Evolutionary conservation across 2,329 filamentous ascomycete genomes (phyloP), one percentile per base, ranked within the genome.

Genomic region (Aspergillus sp.): DNA sequence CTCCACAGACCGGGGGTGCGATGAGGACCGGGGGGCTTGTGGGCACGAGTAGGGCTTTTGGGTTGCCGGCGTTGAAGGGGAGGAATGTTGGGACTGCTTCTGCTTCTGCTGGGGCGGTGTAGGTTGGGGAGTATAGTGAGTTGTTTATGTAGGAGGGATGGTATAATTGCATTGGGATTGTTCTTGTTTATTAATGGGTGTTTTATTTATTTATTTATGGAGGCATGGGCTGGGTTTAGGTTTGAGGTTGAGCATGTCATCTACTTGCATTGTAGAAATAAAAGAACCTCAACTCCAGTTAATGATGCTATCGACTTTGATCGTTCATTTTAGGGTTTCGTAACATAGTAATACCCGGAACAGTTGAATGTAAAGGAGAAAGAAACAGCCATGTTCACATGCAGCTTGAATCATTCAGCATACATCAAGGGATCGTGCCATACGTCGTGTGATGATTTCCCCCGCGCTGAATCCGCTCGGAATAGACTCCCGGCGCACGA

Each of bases 21-120:
- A 60, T 76, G 41, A 82, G 84, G 80, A 81, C 83, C 62, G 78
- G 73, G 17, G 73, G 86, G 3, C 73, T 78, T 61, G 81, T 81
- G 2, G 83, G 84, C 2, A 73, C 71, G 66, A 85, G 81, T 62
- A 76, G 81, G 68, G 66, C 68, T 10, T 88, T 88, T 74, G 75
- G 76, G 59, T 81, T 88, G 71, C 86, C 86, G 0, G 71, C 75
- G 30, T 71, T 88, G 68, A 86, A 85, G 71, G 80, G 73, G 11
- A 36, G 11, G 32, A 36, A 36, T 36, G 32, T 36, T 8, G 82
- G 78, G 69, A 64, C 56, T 25, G 19, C 19, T 19, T 19, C 19
- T 21, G 61, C 60, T 7, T 7, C 25, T 49, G 55, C 55, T 36
- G 63, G 53, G 54, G 36, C 39, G 13, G 54, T 15, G n/a, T 49